Evolutionary conservation across 495 filamentous ascomycete species (phyloP).

Genomic region (Tuber melanosporum): DNA sequence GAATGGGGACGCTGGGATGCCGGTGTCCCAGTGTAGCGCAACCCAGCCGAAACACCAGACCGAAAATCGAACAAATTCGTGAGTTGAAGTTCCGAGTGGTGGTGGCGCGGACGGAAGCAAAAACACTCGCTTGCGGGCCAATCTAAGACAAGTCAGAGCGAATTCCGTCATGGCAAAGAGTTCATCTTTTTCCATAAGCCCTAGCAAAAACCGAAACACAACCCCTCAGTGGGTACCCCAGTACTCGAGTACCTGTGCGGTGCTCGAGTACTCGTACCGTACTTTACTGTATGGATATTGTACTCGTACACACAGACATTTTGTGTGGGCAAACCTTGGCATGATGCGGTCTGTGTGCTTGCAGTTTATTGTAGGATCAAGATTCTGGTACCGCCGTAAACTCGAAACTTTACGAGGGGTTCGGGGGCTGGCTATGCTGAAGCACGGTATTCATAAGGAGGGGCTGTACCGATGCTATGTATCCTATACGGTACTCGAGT

Average conservation of each 20-base stretch:
- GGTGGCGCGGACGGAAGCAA: not conserved
- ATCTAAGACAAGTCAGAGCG: conserved; percentile 2
- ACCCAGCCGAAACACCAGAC: not conserved
- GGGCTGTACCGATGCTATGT: not conserved
- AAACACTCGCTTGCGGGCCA: conserved; percentile 1
- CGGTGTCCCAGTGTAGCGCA: not conserved
- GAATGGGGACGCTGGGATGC: not conserved
- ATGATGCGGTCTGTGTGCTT: conserved; percentile 2
- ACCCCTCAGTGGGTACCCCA: not conserved
- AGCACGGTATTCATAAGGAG: not conserved
- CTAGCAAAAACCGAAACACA: not conserved
- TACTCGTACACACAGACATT: not conserved
- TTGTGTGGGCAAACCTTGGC: conserved; percentile 2
- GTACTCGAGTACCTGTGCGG: not conserved
- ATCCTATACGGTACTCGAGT: not conserved
- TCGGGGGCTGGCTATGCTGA: not conserved
- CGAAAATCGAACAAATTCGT: not conserved
- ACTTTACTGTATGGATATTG: too few relatives aligned
- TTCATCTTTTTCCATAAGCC: not conserved
- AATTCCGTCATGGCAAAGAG: not conserved
- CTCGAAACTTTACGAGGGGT: not conserved
- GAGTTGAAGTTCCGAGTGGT: not conserved
- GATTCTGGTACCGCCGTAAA: not conserved
- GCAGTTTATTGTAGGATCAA: not conserved
- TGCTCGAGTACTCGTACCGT: not conserved